Evolutionary conservation across 164 flowering plant genomes (phyloP).

Genomic region (Annona cherimola): DNA sequence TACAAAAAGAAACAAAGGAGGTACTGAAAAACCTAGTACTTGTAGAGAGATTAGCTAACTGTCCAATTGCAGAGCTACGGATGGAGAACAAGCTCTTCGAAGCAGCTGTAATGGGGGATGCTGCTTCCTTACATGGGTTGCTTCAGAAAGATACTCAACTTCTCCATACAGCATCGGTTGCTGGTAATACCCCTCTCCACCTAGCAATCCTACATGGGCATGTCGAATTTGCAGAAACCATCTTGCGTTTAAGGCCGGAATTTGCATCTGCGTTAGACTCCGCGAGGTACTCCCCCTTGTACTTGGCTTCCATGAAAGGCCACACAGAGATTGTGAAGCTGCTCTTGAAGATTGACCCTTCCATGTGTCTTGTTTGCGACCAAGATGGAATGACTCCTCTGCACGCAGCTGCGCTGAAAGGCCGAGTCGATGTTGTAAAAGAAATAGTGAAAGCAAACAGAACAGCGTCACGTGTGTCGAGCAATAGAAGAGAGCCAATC

Average conservation of each 20-base stretch:
- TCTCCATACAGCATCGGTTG: background rate
- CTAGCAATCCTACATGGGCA: constrained; percentile 1
- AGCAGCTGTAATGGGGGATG: background rate
- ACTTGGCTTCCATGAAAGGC: constrained; percentile 46
- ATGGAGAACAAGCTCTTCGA: background rate
- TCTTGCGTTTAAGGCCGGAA: constrained; percentile 31
- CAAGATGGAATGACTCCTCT: constrained; percentile 43
- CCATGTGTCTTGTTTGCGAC: constrained; percentile 34
- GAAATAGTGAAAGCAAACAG: constrained; percentile 35
- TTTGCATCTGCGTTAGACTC: constrained; percentile 30
- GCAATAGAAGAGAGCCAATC: constrained; percentile 30
- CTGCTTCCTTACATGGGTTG: background rate
- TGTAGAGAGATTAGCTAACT: too few species aligned
- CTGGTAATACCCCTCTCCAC: background rate
- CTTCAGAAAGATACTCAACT: background rate
- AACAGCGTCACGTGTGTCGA: constrained; percentile 24
- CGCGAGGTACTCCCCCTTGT: constrained; percentile 39
- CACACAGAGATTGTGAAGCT: constrained; percentile 43
- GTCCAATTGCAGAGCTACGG: too few species aligned
- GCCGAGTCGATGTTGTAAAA: constrained; percentile 32
- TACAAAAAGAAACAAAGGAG: too few species aligned
- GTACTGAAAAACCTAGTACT: too few species aligned
- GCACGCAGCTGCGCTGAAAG: constrained; percentile 49
- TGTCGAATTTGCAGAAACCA: constrained; percentile 36
- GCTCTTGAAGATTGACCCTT: constrained; percentile 32